Evolutionary conservation across 1,139 yeast species (phyloP).

Genomic region (Yamadazyma pseudoaaseri): DNA sequence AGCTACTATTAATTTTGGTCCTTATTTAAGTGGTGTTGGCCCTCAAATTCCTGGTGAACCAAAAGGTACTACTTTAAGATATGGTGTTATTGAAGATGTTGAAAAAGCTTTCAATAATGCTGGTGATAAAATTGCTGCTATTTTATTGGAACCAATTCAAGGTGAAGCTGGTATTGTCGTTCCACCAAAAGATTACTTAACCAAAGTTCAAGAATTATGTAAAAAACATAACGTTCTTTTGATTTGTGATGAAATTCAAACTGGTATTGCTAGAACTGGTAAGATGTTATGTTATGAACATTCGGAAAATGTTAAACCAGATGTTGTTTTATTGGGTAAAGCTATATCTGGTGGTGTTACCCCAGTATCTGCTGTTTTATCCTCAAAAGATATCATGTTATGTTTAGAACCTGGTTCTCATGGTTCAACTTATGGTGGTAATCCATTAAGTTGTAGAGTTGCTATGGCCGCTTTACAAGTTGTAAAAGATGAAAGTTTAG

Average conservation of each 20-base stretch:
- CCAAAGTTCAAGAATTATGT: slow-evolving; percentile 72
- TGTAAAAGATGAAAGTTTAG: slow-evolving; percentile 81
- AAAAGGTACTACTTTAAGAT: slow-evolving; percentile 57
- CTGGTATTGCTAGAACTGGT: slow-evolving; percentile 98
- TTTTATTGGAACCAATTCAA: slow-evolving; percentile 92
- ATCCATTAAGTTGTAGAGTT: slow-evolving; percentile 91
- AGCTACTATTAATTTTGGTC: slow-evolving; percentile 87
- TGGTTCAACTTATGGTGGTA: slow-evolving; percentile 98
- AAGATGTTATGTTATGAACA: slow-evolving; percentile 91
- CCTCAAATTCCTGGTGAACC: slow-evolving; percentile 71
- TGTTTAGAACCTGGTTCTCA: slow-evolving; percentile 94
- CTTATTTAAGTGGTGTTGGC: slow-evolving; percentile 81
- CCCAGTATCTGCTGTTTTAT: slow-evolving; percentile 88
- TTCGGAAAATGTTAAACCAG: slow-evolving; percentile 76
- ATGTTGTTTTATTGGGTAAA: slow-evolving; percentile 83
- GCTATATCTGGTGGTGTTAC: slow-evolving; percentile 95
- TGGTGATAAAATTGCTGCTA: slow-evolving; percentile 90
- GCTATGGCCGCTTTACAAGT: slow-evolving; percentile 94
- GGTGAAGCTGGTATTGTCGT: slow-evolving; percentile 99
- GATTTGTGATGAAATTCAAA: slow-evolving; percentile 96
- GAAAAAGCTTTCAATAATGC: slow-evolving; percentile 80
- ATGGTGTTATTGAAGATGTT: slow-evolving; percentile 82
- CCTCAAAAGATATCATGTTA: slow-evolving; percentile 85
- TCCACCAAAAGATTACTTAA: slow-evolving; percentile 80
- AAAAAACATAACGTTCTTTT: slow-evolving; percentile 79